Percentiles rank a stretch among this genome's conserved stretches.
These are phyloP conservation scores for Wickerhamiella allomyrinae DNA, from an alignment of 805 yeast species.

Conservation along the genomic window DNA sequence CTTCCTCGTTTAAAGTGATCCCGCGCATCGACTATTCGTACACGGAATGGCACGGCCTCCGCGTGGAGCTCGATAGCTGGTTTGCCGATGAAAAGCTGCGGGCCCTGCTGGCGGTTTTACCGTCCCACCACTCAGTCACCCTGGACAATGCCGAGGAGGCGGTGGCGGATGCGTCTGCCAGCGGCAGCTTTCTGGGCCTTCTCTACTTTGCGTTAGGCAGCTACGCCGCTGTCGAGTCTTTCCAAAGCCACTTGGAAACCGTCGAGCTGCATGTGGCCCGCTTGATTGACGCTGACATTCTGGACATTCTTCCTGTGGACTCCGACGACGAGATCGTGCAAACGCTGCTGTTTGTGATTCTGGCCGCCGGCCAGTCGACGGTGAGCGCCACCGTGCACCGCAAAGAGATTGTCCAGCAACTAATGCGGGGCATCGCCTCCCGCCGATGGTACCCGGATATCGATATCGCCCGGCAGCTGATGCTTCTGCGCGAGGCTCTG, in stretches of 20 bases:
- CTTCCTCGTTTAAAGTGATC: slow-evolving; percentile 12
- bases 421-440: slow-evolving; percentile 9
- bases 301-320: background rate
- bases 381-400: slow-evolving; percentile 4
- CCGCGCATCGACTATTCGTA: slow-evolving; percentile 13
- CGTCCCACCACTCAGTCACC: background rate
- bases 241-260: background rate
- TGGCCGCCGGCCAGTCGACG: slow-evolving; percentile 1
- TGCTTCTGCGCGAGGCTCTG: slow-evolving; percentile 10
- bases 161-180: background rate
- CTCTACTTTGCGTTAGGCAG: slow-evolving; percentile 1
- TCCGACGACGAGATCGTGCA: slow-evolving; percentile 1
- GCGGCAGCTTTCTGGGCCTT: background rate
- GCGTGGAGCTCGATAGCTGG: slow-evolving; percentile 14
- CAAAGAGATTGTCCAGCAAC: slow-evolving; percentile 2
- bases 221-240: background rate
- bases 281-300: background rate
- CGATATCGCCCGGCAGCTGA: slow-evolving; percentile 6
- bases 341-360: slow-evolving; percentile 6
- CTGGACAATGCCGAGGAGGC: background rate
- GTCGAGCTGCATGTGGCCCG: background rate
- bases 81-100: slow-evolving; percentile 1
- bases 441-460: slow-evolving; percentile 12
- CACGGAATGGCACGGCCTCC: slow-evolving; percentile 11
- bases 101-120: background rate